Conservation (phyloP, 2,329 filamentous ascomycete genomes). For the Coniochaeta sp. region DNA sequence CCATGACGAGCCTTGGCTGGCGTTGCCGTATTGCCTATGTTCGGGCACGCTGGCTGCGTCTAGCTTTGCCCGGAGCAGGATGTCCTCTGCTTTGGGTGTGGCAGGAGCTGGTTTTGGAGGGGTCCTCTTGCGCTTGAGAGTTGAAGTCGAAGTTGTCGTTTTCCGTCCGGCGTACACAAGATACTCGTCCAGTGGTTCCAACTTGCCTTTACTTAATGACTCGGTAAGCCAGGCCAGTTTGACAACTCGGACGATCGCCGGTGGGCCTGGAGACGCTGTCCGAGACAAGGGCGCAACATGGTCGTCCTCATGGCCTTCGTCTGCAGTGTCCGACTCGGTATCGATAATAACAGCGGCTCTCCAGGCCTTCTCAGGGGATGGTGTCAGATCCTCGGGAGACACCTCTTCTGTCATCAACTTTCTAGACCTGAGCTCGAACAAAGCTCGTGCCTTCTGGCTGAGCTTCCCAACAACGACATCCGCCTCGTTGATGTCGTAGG, state of each 20-base stretch:
- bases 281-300: neutral
- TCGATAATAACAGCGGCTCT: constrained; percentile 11
- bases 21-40: neutral
- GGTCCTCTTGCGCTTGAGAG: constrained; percentile 3
- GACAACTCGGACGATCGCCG: constrained; percentile 37
- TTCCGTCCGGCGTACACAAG: constrained; percentile 45
- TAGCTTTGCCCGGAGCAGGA: constrained; percentile 22
- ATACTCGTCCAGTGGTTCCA: constrained; percentile 43
- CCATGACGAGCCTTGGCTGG: constrained; percentile 6
- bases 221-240: constrained; percentile 51
- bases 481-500: constrained; percentile 65
- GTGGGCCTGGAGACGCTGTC: neutral
- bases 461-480: constrained; percentile 69
- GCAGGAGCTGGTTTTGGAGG: constrained; percentile 4
- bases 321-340: constrained; percentile 16
- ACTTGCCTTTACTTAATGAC: constrained; percentile 32
- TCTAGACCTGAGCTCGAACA: constrained; percentile 67
- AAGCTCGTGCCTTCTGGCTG: constrained; percentile 59
- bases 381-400: neutral
- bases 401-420: constrained; percentile 52
- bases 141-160: constrained; percentile 15
- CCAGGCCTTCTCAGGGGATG: constrained; percentile 25
- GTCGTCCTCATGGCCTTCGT: constrained; percentile 12
- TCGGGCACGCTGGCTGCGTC: constrained; percentile 9
- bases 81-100: constrained; percentile 13